Base-by-base conservation (phyloP, 2,329 filamentous ascomycete genomes). In the Lecanicillium sp. region DNA sequence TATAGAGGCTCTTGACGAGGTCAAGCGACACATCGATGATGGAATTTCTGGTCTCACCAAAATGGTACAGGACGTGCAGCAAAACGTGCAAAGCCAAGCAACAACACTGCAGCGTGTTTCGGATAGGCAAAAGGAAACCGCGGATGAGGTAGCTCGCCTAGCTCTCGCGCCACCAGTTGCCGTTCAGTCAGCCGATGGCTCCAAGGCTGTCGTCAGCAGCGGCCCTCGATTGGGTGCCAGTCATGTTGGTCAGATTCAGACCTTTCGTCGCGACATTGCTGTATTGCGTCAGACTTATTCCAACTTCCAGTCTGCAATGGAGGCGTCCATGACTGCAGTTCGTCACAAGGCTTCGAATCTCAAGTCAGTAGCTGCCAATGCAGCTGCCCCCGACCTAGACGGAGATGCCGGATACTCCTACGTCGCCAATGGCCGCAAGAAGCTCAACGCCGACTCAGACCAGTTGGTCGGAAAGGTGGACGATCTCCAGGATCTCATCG, bases 11-110 rank as follows among this genome's bases (percentile, higher is more conserved):
- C 76, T 98, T 4, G 93, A 98, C 62, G 93, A 98, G 66, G 90
- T 98, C 30, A 97, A 97, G 69, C 83, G 84, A 41, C 93, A 97
- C 61, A 90, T 98, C 55, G 93, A 98, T 54, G 91, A 98, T 55
- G 89, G 90, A 35, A 75, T 98, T 43, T 84, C 84, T 9, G 82
- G 84, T 6, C 73, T 98, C 42, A 87, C 84, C 55, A 80, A 82
- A 49, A 78, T 95, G 24, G 83, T 98, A n/a, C 86, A 94, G 57
- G 84, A 87, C 49, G 82, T 98, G 50, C 88, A 86, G 64, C 85
- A 86, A 45, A 84, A 87, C 36, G 77, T 98, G 9, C 85, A 90
- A 49, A 86, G 90, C 38, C 93, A 97, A 60, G 82, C 87, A 41
- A 78, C 80, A 3, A 83, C 88, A 6, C 79, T 98, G 45, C 87